These are phyloP conservation scores for Stemphylium vesicarium DNA, from an alignment of 2,329 filamentous ascomycete genomes.

Conservation along the genomic window DNA sequence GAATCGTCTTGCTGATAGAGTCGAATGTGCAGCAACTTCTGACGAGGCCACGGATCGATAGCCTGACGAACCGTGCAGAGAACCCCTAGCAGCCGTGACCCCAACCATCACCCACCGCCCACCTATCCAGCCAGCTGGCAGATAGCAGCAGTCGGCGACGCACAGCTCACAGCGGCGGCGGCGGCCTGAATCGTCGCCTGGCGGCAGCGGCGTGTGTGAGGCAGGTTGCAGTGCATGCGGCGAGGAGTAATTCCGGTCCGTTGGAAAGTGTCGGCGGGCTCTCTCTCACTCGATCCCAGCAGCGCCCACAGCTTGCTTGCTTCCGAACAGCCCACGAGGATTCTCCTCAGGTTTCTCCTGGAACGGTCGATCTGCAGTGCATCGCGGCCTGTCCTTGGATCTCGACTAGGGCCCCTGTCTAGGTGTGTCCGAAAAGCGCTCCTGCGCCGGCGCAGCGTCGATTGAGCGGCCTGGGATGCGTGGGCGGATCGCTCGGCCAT, in stretches of 20 bases:
- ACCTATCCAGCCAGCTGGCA: constrained; percentile 7
- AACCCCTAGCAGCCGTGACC: constrained; percentile 3
- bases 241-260: constrained; percentile 29
- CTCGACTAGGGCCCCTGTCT: constrained; percentile 28
- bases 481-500: constrained; percentile 47
- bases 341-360: constrained; percentile 33
- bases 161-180: constrained; percentile 14
- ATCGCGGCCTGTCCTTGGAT: constrained; percentile 49
- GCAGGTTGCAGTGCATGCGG: constrained; percentile 9
- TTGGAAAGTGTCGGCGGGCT: constrained; percentile 12
- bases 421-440: constrained; percentile 46
- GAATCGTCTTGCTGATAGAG: neutral
- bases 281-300: constrained; percentile 13
- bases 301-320: constrained; percentile 29
- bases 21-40: constrained; percentile 5
- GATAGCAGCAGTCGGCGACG: constrained; percentile 16
- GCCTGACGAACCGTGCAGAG: constrained; percentile 23
- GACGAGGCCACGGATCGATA: constrained; percentile 36
- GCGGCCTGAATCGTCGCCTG: constrained; percentile 8
- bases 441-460: constrained; percentile 47
- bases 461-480: constrained; percentile 45
- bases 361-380: constrained; percentile 50
- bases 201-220: constrained; percentile 15
- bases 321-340: constrained; percentile 30
- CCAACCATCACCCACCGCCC: constrained; percentile 1